These are phyloP conservation scores for Phytophthora sp. DNA, from an alignment of 352 stramenopile species.

Conservation along the genomic window DNA sequence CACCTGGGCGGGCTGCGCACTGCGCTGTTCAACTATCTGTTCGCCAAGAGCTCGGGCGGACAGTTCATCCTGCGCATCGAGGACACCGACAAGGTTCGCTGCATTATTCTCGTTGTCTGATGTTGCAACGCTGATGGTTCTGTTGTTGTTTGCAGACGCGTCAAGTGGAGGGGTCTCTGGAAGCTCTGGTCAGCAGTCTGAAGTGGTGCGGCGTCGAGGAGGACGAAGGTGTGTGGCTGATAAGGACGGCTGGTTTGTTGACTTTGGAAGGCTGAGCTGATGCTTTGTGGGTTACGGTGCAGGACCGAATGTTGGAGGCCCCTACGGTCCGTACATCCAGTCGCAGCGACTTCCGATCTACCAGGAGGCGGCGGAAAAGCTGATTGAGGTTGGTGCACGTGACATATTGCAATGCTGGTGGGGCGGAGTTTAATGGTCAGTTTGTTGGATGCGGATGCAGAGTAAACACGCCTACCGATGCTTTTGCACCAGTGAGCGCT, in stretches of 20 bases:
- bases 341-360: conserved; percentile 96
- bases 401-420: no score
- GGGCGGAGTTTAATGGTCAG: no score
- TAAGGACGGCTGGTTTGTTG: neutral
- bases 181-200: conserved; percentile 88
- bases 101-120: no score
- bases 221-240: conserved; percentile 89
- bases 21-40: conserved; percentile 94
- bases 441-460: no score
- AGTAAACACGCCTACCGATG: conserved; percentile 95
- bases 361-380: conserved; percentile 85
- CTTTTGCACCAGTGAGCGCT: conserved; percentile 96
- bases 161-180: conserved; percentile 84
- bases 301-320: conserved; percentile 90
- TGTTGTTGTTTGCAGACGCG: conserved; percentile 55
- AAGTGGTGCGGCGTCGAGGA: conserved; percentile 96
- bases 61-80: conserved; percentile 93
- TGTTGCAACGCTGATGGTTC: conserved; percentile 6
- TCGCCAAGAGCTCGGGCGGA: conserved; percentile 83
- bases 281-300: conserved; percentile 2
- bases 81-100: conserved; percentile 90
- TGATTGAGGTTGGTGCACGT: conserved; percentile 92
- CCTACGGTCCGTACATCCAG: conserved; percentile 97
- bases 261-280: neutral
- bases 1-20: conserved; percentile 92